phyloP scores from a whole-genome alignment of 176 grass and related monocot species.

The Eragrostis nindensis region DNA sequence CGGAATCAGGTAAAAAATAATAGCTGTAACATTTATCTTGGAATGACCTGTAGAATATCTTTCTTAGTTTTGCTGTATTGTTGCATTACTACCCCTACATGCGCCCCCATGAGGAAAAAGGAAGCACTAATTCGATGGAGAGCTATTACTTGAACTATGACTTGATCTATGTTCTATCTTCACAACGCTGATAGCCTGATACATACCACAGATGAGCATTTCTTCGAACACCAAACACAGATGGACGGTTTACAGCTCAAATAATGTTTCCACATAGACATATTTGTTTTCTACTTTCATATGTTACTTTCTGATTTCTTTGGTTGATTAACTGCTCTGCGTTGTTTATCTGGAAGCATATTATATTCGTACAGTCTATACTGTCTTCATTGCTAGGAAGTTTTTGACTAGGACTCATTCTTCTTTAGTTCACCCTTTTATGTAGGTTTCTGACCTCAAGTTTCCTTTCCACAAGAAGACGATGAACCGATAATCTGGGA shows the following conservation, averaged over 20 bases:
- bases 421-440: not conserved
- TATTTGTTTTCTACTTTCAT: not conserved
- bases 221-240: no score
- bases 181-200: not conserved
- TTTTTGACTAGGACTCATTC: not conserved
- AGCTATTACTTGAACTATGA: not conserved
- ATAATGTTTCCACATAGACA: no score
- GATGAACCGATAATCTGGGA: not conserved
- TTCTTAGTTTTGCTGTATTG: not conserved
- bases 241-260: no score
- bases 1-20: constrained; percentile 15
- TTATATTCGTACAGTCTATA: not conserved
- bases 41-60: not conserved
- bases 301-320: not conserved
- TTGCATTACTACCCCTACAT: not conserved
- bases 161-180: not conserved
- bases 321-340: not conserved
- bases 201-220: no score
- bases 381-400: not conserved
- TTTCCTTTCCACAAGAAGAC: constrained; percentile 4
- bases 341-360: not conserved
- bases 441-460: not conserved
- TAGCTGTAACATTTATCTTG: not conserved
- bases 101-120: no score
- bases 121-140: not conserved